A percentile compares a stretch with the other conserved stretches of the same genome.
These are phyloP conservation scores for Alopecurus myosuroides DNA, from an alignment of 176 grass and related monocot species.

Conservation along the genomic window DNA sequence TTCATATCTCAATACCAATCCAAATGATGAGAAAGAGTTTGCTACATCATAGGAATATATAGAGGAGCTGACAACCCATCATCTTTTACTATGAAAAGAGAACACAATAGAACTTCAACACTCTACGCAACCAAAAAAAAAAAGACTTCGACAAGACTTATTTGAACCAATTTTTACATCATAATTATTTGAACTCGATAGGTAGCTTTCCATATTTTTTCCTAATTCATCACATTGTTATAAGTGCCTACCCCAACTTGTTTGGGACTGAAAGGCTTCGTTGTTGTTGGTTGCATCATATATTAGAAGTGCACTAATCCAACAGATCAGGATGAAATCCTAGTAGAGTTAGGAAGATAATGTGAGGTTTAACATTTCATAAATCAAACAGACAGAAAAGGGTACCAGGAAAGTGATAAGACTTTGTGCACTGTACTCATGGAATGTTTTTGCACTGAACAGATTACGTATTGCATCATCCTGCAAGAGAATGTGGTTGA, in stretches of 20 bases:
- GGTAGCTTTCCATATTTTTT: neutral
- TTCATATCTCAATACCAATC: neutral
- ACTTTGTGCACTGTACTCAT: slow-evolving; percentile 97
- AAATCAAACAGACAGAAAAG: neutral
- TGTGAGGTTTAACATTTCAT: neutral
- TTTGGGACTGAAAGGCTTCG: too few species aligned
- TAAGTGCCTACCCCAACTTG: too few species aligned
- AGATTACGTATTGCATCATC: slow-evolving; percentile 99
- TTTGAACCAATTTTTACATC: neutral
- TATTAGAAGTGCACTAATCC: slow-evolving; percentile 7
- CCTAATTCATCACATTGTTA: neutral
- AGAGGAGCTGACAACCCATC: neutral
- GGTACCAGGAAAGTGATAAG: slow-evolving; percentile 95
- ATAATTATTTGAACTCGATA: neutral
- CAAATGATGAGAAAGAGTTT: slow-evolving; percentile 6
- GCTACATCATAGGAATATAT: neutral
- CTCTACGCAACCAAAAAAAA: too few species aligned
- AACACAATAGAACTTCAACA: neutral
- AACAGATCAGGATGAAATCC: slow-evolving; percentile 15
- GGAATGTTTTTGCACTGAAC: slow-evolving; percentile 99
- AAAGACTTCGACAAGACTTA: neutral
- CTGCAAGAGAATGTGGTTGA: slow-evolving; percentile 40
- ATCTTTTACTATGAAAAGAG: neutral
- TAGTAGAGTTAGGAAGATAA: neutral
- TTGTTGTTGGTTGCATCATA: too few species aligned